Evolutionary conservation across 2,329 filamentous ascomycete genomes (phyloP), one percentile per base, ranked within the genome.

Genomic region (Cadophora luteo-olivacea): DNA sequence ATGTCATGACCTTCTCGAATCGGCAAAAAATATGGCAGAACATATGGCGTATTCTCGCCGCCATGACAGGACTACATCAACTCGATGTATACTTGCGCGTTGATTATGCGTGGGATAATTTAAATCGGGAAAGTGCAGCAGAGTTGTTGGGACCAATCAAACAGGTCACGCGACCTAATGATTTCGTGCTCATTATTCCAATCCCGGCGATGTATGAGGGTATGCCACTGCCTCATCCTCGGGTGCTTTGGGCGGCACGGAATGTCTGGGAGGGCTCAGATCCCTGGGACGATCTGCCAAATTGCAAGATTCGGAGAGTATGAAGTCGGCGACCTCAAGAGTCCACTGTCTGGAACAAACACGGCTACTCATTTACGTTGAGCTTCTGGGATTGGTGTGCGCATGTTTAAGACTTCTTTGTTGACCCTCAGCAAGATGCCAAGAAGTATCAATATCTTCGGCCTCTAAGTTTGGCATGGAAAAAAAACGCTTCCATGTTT

Each of bases 231-330:
- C 16, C 41, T 45, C 16, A 11, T 19, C 6, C 36, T 45, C 41
- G 14, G n/a, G 58, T 48, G 52, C 22, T 32, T 19, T 45, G 41
- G 51, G 38, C 22, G 22, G 51, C 63, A 58, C 58, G 3, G 22
- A 60, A 49, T 45, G 63, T 36, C 24, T 65, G 63, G 63, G 38
- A 55, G 29, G 63, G 63, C 24, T 65, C 63, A 58, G 63, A 65
- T 60, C 63, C 63, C 25, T 65, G 63, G 63, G 54, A 65, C 45
- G 63, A 65, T 65, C 32, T 65, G 12, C 61, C 61, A 52, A 65
- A 58, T 32, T 65, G 63, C 45, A 58, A 22, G 29, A 57, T 65
- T 58, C 63, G 51, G 51, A 65, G 63, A 36, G n/a, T 58, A 36
- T 45, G 41, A 19, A 6, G 6, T 45, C 14, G 41, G 41, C 2